Base-by-base conservation (phyloP, 2,329 filamentous ascomycete genomes). In the Helotiales sp. region DNA sequence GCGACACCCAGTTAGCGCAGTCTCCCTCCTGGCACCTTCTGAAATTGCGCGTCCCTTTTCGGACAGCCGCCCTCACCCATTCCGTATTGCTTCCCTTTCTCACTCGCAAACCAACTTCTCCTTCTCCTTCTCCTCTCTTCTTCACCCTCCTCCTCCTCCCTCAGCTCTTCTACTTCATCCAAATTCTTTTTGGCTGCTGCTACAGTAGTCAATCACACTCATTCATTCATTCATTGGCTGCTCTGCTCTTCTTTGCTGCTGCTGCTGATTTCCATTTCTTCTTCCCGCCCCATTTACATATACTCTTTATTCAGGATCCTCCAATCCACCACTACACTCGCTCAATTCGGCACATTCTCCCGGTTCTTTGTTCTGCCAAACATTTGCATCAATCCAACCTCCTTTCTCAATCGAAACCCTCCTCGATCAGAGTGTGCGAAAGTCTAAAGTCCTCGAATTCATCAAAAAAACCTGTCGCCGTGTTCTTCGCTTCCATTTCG, bases 341-440 rank as follows among this genome's bases (percentile, higher is more conserved):
- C 66, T 72, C 65, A 50, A 71, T 67, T 74, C 75, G 73, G 71
- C 70, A 72, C 74, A 70, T 72, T 75, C 73, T 73, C 74, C 71
- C 64, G 65, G 67, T 75, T 77, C 74, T 76, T 78, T 78, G 76
- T 78, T 76, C 77, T 74, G 74, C 74, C 61, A 74, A 75, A 49
- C 57, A 26, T 28, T 57, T 64, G 61, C 22, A 45, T 65, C 49
- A 17, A n/a, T 32, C 45, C 22, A 50, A 7, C 5, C 11, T n/a
- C 52, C 52, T 32, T 54, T 55, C 8, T 50, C 54, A 20, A 37
- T 34, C 52, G 13, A 49, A 17, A 40, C 37, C 22, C 55, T 58
- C 67, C n/a, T 61, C 34, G 50, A 60, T 10, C 6, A 32, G 54
- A 50, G 17, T 28, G 59, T 63, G 32, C 63, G 15, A 52, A 52